Evolutionary conservation across 1,139 yeast genomes (phyloP).

Genomic region (Hyphopichia pseudoburtonii): DNA sequence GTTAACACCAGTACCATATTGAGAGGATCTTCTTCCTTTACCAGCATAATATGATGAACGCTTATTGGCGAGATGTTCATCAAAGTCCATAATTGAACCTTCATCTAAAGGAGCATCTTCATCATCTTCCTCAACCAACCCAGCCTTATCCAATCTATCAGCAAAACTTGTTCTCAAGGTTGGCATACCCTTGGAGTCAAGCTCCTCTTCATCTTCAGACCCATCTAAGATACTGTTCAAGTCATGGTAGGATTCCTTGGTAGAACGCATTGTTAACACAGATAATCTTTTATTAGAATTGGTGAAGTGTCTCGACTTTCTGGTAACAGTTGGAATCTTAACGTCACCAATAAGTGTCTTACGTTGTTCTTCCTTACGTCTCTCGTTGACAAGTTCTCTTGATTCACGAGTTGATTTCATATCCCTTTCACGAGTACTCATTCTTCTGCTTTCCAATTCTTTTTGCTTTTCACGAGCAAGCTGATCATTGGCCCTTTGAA

Average conservation of each 20-base stretch:
- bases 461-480: not conserved
- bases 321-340: constrained; percentile 66
- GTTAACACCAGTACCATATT: constrained; percentile 22
- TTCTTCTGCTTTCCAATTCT: constrained; percentile 3
- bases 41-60: constrained; percentile 37
- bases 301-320: constrained; percentile 63
- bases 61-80: constrained; percentile 42
- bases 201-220: constrained; percentile 29
- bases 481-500: constrained; percentile 1
- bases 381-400: constrained; percentile 3
- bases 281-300: constrained; percentile 66
- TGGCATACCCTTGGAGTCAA: constrained; percentile 29
- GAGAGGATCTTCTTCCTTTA: constrained; percentile 15
- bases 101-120: constrained; percentile 33
- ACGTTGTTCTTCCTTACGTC: constrained; percentile 12
- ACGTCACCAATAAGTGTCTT: constrained; percentile 56
- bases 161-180: constrained; percentile 45
- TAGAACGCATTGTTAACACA: constrained; percentile 67
- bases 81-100: constrained; percentile 44
- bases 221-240: constrained; percentile 53
- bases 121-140: constrained; percentile 28
- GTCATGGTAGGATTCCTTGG: constrained; percentile 64
- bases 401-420: constrained; percentile 1
- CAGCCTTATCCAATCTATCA: constrained; percentile 43
- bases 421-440: constrained; percentile 3